Evolutionary conservation across 2,329 filamentous ascomycete species (phyloP), one percentile per base, ranked within the genome.

Genomic region (Pseudogymnoascus sp.): DNA sequence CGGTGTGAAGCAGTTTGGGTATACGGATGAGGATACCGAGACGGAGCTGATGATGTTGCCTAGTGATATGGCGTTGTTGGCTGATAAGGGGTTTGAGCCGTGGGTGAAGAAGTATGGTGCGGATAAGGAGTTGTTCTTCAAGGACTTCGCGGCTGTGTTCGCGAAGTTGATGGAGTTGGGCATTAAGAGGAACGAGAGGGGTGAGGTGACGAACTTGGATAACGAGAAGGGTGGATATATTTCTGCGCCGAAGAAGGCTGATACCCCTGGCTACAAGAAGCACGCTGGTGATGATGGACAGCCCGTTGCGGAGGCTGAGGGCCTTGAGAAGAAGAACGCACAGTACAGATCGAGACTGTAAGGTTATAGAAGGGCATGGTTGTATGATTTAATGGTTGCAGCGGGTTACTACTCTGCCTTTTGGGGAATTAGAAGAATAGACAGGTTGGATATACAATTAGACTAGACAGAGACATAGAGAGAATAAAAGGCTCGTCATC

Each of bases 31-130:
- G 56, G 82, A 86, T 67, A 74, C 71, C 4, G 75, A 72, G 60
- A 80, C 81, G 64, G 81, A 82, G 63, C 74, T 88, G 44, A 88
- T 88, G 85, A 88, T 88, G 85, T 70, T 88, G 70, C 85, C 85
- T 0, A 86, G 84, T 1, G 85, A 88, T 70, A 81, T 88, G 69
- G 81, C 84, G 4, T 75, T 88, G 40, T 73, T 81, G 3, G 75
- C 78, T 1, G 85, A 88, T 66, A 71, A 76, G 2, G 70, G 67
- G 5, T 88, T 88, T 70, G 71, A 75, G 16, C 74, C 75, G 5
- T 87, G 81, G 79, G 84, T 87, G 11, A 76, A 84, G 71, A 70
- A 76, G 65, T 88, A 87, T 69, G 84, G 84, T 3, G 75, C 79
- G 60, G 83, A 88, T 69, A 85, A 85, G 73, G 84, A 86, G 0